Conservation (phyloP, 805 yeast species). For the Danielozyma ontarioensis region DNA sequence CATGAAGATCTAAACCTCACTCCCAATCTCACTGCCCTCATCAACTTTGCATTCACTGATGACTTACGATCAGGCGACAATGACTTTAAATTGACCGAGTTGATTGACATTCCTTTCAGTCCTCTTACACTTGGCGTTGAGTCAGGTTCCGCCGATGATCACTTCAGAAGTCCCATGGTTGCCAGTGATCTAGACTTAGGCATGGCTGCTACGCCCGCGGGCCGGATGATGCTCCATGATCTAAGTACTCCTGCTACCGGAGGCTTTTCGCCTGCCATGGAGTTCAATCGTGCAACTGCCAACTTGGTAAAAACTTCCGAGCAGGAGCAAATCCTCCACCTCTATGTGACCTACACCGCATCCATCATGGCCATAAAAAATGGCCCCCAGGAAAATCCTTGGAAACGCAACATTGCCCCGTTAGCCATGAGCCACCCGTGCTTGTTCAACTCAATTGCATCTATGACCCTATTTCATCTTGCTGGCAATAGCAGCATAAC, state of each 20-base stretch:
- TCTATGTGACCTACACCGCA: conserved; percentile 34
- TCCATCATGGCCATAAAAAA: conserved; percentile 57
- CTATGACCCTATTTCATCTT: conserved; percentile 61
- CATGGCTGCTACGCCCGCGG: too few relatives aligned
- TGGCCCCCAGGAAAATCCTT: conserved; percentile 63
- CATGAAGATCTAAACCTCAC: conserved; percentile 21
- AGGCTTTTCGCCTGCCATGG: not conserved
- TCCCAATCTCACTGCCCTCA: conserved; percentile 34
- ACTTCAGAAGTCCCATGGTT: not conserved
- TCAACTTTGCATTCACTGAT: conserved; percentile 26
- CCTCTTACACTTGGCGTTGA: conserved; percentile 13
- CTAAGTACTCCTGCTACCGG: too few relatives aligned
- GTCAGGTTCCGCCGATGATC: not conserved
- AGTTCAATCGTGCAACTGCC: conserved; percentile 8
- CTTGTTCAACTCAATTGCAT: conserved; percentile 56
- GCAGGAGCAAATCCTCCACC: conserved; percentile 29
- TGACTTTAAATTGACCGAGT: conserved; percentile 9
- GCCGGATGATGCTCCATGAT: too few relatives aligned
- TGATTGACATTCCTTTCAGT: conserved; percentile 22
- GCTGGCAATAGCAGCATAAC: conserved; percentile 35
- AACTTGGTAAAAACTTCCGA: conserved; percentile 22
- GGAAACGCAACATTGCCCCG: conserved; percentile 57
- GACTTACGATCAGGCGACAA: conserved; percentile 14
- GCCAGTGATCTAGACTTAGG: too few relatives aligned
- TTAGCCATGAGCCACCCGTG: conserved; percentile 51